These are phyloP conservation scores for Rhododendron ovatum DNA, from an alignment of 148 eudicot species.

Conservation along the genomic window DNA sequence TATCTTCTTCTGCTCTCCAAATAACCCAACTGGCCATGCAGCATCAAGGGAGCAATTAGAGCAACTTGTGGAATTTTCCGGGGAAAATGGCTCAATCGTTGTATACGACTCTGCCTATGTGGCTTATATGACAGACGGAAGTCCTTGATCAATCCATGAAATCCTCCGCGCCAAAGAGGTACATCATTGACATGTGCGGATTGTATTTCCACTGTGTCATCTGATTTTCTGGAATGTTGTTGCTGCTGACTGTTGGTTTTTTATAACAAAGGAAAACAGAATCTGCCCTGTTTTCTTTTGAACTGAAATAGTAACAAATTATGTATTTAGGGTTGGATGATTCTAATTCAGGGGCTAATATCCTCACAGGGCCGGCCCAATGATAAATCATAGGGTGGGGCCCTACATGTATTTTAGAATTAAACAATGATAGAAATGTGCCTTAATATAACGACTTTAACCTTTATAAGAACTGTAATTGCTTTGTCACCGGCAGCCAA, in stretches of 20 bases:
- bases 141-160: constrained; percentile 65
- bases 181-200: not conserved
- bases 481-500: no score
- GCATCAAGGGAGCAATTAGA: constrained; percentile 51
- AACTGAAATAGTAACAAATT: not conserved
- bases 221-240: not conserved
- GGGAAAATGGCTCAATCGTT: constrained; percentile 63
- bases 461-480: no score
- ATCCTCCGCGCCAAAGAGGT: constrained; percentile 81
- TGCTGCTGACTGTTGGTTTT: not conserved
- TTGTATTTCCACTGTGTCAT: not conserved
- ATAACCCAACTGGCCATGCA: constrained; percentile 88
- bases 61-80: constrained; percentile 66
- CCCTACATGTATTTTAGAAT: no score
- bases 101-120: constrained; percentile 78
- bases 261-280: not conserved
- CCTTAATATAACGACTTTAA: no score
- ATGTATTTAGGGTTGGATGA: not conserved
- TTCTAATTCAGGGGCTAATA: not conserved
- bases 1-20: constrained; percentile 89
- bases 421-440: no score
- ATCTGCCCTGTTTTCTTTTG: not conserved
- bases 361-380: no score
- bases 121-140: constrained; percentile 51
- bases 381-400: no score